A percentile compares a stretch with the other conserved stretches of the same genome.
These are phyloP conservation scores for Phtheirospermum japonicum DNA, from an alignment of 257 asterid species.

Conservation along the genomic window DNA sequence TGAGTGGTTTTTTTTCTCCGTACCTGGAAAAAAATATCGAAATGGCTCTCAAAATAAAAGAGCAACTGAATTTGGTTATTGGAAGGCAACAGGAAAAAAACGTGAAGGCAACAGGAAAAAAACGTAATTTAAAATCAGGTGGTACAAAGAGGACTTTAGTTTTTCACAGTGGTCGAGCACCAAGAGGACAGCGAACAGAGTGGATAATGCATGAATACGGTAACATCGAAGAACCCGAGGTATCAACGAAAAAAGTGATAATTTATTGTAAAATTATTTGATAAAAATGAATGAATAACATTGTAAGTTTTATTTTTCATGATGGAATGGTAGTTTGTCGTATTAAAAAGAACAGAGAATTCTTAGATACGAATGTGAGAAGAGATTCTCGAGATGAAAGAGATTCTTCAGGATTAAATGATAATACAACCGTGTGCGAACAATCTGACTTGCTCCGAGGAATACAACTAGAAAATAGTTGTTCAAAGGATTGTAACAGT, in stretches of 20 bases:
- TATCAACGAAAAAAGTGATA: too few relatives aligned
- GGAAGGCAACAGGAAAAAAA: conserved; percentile 96
- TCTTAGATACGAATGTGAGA: conserved; percentile 40
- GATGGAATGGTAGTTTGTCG: conserved; percentile 83
- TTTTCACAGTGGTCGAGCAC: conserved; percentile 87
- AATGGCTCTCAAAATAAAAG: conserved; percentile 84
- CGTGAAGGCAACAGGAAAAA: conserved; percentile 95
- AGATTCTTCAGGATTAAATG: too few relatives aligned
- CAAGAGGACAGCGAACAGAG: conserved; percentile 80
- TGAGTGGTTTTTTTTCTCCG: conserved; percentile 91
- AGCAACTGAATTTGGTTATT: conserved; percentile 75
- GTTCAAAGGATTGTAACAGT: conserved; percentile 56
- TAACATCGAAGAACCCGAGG: conserved; percentile 56
- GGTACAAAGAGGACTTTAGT: conserved; percentile 88
- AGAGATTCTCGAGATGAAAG: conserved; percentile 27
- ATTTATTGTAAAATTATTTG: too few relatives aligned
- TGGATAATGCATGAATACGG: conserved; percentile 97
- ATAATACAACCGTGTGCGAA: too few relatives aligned
- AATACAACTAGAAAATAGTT: conserved; percentile 31
- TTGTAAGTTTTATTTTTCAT: too few relatives aligned
- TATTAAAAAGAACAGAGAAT: conserved; percentile 65
- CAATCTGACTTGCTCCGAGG: conserved; percentile 26
- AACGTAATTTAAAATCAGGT: conserved; percentile 69
- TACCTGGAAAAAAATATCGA: conserved; percentile 86
- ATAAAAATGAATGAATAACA: too few relatives aligned